Evolutionary conservation across 2,329 filamentous ascomycete species (phyloP), one percentile per base, ranked within the genome.

Genomic region (Stachybotrys chartarum): DNA sequence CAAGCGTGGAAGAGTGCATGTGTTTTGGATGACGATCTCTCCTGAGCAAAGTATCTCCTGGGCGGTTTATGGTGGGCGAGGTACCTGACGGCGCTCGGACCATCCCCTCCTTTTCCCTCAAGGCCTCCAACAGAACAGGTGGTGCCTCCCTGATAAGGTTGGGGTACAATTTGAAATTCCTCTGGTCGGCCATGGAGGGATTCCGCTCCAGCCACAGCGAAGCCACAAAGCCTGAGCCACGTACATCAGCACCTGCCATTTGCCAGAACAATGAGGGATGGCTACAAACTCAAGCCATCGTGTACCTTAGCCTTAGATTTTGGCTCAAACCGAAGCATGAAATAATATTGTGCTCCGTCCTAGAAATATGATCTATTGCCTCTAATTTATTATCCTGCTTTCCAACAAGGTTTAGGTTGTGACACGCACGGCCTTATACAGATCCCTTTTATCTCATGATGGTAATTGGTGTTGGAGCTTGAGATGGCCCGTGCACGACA

Each of bases 51-150:
- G 66, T 68, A 64, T 67, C 67, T 65, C 51, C 14, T 3, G 55
- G 58, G 58, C 18, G 11, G 4, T 7, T 6, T 53, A 60, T 60
- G 30, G 63, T 57, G n/a, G 32, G n/a, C 1, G 4, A 59, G 65
- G 57, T 72, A 72, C 69, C 55, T 64, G 1, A 1, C 12, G 30
- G 53, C 63, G 64, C 66, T 65, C 53, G 61, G 65, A 58, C 66
- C 68, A 66, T 55, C 59, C 61, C 60, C 66, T 66, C 66, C 64
- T 69, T 68, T 68, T 63, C 57, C 60, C 61, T 54, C 59, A 54
- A 52, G 58, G 47, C 35, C 44, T 10, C 18, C 49, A 14, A 48
- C 10, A 12, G 14, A 12, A 42, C 35, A 42, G 35, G 35, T 42
- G 35, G 10, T 42, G 35, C 35, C 35, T 42, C 35, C 35, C 35